phyloP scores from a whole-genome alignment of 1,284 basidiomycete genomes.

The Trametes sp. region DNA sequence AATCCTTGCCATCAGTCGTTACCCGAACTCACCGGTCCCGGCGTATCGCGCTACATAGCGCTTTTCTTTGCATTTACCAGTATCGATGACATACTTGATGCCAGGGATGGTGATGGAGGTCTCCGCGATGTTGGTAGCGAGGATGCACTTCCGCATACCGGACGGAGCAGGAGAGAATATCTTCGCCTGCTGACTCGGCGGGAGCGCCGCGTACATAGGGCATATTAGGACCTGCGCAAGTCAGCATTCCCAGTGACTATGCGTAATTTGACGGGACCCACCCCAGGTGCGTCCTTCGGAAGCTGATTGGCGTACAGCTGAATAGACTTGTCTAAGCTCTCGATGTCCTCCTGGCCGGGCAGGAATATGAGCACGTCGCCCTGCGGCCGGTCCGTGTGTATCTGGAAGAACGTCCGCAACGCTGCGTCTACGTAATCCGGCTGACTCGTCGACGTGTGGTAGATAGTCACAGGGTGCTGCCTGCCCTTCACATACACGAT shows the following conservation, averaged over 20 bases:
- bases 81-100: constrained; percentile 94
- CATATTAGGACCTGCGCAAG: constrained; percentile 68
- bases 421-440: constrained; percentile 91
- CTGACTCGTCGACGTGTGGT: constrained; percentile 76
- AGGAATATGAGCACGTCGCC: constrained; percentile 96
- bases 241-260: constrained; percentile 9
- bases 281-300: constrained; percentile 60
- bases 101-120: constrained; percentile 98
- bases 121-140: constrained; percentile 98
- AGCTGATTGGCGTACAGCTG: constrained; percentile 70
- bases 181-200: constrained; percentile 78
- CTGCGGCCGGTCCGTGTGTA: constrained; percentile 81
- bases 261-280: constrained; percentile 42
- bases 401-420: constrained; percentile 89
- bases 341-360: constrained; percentile 97
- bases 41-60: constrained; percentile 74
- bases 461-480: constrained; percentile 89
- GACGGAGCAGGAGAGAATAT: constrained; percentile 79
- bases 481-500: constrained; percentile 93
- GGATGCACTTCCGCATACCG: constrained; percentile 86
- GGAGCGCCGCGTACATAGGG: constrained; percentile 87
- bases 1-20: background rate
- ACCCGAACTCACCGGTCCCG: constrained; percentile 62
- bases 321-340: constrained; percentile 82
- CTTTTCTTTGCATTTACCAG: constrained; percentile 96